Conservation (phyloP, 2,329 filamentous ascomycete genomes). For the Epichloe typhina region DNA sequence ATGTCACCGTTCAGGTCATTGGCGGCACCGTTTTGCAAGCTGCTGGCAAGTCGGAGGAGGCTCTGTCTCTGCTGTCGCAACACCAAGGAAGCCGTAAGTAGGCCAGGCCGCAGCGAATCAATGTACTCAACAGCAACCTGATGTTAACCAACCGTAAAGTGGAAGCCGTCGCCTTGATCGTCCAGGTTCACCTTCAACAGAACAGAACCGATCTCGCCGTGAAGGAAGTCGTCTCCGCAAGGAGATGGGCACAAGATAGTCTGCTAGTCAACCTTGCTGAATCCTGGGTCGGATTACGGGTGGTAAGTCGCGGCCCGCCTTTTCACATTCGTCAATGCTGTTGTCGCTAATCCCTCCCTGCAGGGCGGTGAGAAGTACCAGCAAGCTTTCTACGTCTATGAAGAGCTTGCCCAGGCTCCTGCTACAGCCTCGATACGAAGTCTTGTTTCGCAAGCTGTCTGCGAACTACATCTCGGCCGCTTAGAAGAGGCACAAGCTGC, state of each 20-base stretch:
- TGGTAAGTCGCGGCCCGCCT: slow-evolving; percentile 38
- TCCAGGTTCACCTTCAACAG: slow-evolving; percentile 84
- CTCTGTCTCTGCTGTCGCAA: slow-evolving; percentile 62
- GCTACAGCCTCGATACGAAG: slow-evolving; percentile 63
- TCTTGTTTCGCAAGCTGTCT: slow-evolving; percentile 77
- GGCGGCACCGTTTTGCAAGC: slow-evolving; percentile 72
- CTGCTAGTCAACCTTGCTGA: slow-evolving; percentile 88
- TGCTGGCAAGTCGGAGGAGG: slow-evolving; percentile 72
- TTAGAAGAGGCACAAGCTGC: slow-evolving; percentile 81
- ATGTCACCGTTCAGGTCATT: slow-evolving; percentile 67
- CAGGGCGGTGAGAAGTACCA: slow-evolving; percentile 94
- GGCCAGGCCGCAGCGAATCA: background rate
- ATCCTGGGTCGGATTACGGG: slow-evolving; percentile 81
- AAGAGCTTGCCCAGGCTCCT: slow-evolving; percentile 83
- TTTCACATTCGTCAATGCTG: background rate
- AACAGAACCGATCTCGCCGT: slow-evolving; percentile 83
- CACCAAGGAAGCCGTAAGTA: slow-evolving; percentile 79
- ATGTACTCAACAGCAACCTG: background rate
- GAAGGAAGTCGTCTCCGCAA: slow-evolving; percentile 76
- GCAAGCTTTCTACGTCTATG: slow-evolving; percentile 92
- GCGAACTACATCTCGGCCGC: slow-evolving; percentile 81
- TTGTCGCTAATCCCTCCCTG: slow-evolving; percentile 14
- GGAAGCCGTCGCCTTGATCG: slow-evolving; percentile 70
- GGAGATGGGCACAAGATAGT: slow-evolving; percentile 91
- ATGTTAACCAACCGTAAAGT: slow-evolving; percentile 29